Evolutionary conservation across 2,329 filamentous ascomycete genomes (phyloP).

Genomic region (Plenodomus lindquistii): DNA sequence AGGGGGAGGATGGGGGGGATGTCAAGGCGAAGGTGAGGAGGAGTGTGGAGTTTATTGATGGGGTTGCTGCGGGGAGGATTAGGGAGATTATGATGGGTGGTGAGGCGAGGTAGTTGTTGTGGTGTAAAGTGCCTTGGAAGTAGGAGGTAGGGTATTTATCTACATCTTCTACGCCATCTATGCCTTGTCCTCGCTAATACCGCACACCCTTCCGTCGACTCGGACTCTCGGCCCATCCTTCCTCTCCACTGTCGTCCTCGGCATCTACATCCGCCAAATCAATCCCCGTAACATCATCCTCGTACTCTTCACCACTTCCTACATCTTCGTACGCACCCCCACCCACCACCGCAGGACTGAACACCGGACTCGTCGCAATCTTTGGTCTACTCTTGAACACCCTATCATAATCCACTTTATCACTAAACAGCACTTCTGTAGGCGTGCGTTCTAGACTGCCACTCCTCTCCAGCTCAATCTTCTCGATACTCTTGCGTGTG

Average conservation of each 20-base stretch:
- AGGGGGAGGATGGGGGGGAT: too few relatives aligned
- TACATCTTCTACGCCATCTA: too few relatives aligned
- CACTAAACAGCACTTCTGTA: constrained; percentile 69
- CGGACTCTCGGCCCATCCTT: constrained; percentile 38
- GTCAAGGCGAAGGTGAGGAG: too few relatives aligned
- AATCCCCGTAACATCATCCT: constrained; percentile 36
- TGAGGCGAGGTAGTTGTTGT: too few relatives aligned
- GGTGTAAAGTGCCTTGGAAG: too few relatives aligned
- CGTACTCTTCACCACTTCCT: constrained; percentile 15
- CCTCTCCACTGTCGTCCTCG: constrained; percentile 29
- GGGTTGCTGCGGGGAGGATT: too few relatives aligned
- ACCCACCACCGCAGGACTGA: constrained; percentile 22
- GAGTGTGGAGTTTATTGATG: too few relatives aligned
- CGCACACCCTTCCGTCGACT: constrained; percentile 20
- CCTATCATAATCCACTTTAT: constrained; percentile 75
- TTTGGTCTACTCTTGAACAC: constrained; percentile 85
- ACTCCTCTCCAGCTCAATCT: constrained; percentile 23
- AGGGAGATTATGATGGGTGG: too few relatives aligned
- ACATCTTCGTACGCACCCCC: constrained; percentile 9
- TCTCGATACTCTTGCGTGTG: constrained; percentile 33
- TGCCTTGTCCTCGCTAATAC: background rate
- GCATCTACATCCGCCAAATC: constrained; percentile 38
- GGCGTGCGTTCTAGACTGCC: constrained; percentile 52
- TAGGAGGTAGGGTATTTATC: too few relatives aligned
- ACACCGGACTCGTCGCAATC: constrained; percentile 73